A percentile compares a stretch with the other conserved stretches of the same genome.
phyloP scores from a whole-genome alignment of 139 green algal genomes.

The Coelastrella sp. region DNA sequence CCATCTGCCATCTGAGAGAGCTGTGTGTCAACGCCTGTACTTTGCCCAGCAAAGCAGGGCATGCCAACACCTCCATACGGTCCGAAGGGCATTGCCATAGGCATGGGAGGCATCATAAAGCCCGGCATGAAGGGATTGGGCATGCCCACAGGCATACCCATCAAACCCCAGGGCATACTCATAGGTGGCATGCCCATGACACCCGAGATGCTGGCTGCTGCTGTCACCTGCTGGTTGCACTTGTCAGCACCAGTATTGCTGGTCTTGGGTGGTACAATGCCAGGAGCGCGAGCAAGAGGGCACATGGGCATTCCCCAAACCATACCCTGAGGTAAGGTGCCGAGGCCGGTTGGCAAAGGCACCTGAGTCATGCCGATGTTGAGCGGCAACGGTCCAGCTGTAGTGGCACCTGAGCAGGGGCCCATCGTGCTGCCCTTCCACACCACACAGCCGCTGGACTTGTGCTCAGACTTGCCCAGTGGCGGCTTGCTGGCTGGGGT shows the following conservation, averaged over 20 bases:
- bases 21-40: not conserved
- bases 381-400: not conserved
- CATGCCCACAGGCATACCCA: not conserved
- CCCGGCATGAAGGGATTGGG: constrained; percentile 16
- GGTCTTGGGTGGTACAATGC: constrained; percentile 36
- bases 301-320: constrained; percentile 52
- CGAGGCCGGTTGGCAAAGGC: constrained; percentile 32
- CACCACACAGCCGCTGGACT: constrained; percentile 14
- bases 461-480: constrained; percentile 21
- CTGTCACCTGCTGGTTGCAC: not conserved
- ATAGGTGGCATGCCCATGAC: constrained; percentile 34
- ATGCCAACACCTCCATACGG: not conserved
- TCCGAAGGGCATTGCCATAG: constrained; percentile 27
- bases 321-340: constrained; percentile 37
- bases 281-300: constrained; percentile 41
- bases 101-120: constrained; percentile 30
- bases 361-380: not conserved
- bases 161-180: not conserved
- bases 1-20: not conserved
- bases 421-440: not conserved
- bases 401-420: not conserved
- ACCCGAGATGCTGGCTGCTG: not conserved
- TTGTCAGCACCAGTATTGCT: not conserved
- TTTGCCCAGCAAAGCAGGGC: not conserved
- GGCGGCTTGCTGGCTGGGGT: constrained; percentile 31